These are phyloP conservation scores for Macrophomina tecta DNA, from an alignment of 2,329 filamentous ascomycete species.

Conservation along the genomic window DNA sequence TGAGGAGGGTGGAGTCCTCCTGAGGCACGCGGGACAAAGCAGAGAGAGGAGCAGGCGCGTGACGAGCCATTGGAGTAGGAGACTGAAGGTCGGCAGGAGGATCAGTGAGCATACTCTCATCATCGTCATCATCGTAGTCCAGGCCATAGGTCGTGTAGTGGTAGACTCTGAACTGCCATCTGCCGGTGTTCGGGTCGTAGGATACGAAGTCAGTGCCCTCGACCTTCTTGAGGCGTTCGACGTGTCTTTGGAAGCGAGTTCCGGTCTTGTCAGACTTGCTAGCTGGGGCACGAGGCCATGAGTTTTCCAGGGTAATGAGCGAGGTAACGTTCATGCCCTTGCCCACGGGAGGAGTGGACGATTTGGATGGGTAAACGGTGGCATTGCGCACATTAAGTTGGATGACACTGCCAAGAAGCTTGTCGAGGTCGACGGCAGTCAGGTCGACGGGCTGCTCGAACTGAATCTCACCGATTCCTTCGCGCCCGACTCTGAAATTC, in stretches of 20 bases:
- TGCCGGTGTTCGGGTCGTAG: conserved; percentile 79
- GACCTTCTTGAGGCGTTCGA: conserved; percentile 80
- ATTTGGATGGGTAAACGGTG: conserved; percentile 76
- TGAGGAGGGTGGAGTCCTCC: conserved; percentile 44
- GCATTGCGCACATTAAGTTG: conserved; percentile 77
- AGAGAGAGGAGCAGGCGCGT: conserved; percentile 36
- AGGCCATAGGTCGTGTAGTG: conserved; percentile 97
- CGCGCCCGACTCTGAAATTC: conserved; percentile 81
- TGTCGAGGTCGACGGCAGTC: conserved; percentile 76
- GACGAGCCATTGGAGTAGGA: conserved; percentile 45
- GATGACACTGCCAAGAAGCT: conserved; percentile 79
- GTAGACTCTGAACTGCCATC: conserved; percentile 92
- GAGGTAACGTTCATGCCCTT: conserved; percentile 93
- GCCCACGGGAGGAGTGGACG: conserved; percentile 80
- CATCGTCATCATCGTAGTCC: conserved; percentile 70
- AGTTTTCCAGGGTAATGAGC: conserved; percentile 86
- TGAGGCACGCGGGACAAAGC: conserved; percentile 31
- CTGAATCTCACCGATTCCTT: conserved; percentile 78
- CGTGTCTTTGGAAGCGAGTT: conserved; percentile 76
- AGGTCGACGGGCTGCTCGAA: conserved; percentile 83
- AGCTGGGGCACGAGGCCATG: conserved; percentile 80
- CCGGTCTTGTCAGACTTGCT: conserved; percentile 41
- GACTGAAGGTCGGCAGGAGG: conserved; percentile 48
- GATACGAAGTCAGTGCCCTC: conserved; percentile 79
- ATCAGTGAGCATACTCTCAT: conserved; percentile 48